Base-by-base conservation (phyloP, 2,329 filamentous ascomycete species). In the Nannizziopsis barbatae region DNA sequence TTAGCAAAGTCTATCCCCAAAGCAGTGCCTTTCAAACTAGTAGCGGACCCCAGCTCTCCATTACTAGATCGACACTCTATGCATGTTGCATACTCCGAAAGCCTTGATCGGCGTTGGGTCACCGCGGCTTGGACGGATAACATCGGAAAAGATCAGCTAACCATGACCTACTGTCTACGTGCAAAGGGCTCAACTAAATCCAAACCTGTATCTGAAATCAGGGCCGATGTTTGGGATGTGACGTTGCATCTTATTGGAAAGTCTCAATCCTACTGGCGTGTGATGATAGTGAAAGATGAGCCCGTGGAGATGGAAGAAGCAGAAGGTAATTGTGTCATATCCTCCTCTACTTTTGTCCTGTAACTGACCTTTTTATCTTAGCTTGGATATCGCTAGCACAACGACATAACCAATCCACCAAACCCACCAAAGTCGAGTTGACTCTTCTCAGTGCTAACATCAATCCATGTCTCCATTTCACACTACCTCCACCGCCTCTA, bases 111-210 rank as follows among this genome's bases (percentile, higher is more conserved):
- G 22, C 65, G 70, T 15, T 82, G 79, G 79, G 56, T 80, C 18
- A 75, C 71, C 5, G 76, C 72, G 3, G 73, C 74, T 1, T 81
- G 78, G 78, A 75, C 73, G 1, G 76, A 81, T 60, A 74, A 68
- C 50, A 70, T 66, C 20, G 78, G 78, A 7, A 69, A 67, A 35
- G 69, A 76, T 36, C 74, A 78, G 52, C 66, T 71, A 15, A 72
- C 64, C 1, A 70, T 73, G 50, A 73, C 76, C 0, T 80, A 79
- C 55, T 75, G 74, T 51, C 59, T 79, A 56, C 60, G 69, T 56
- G 57, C 67, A 63, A 53, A 64, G 58, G 51, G 60, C 15, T 60
- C 60, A 18, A 57, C 53, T 41, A 52, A 58, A 11, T 50, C 55
- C 20, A 59, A 67, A 43, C 50, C 57, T 10, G 68, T 77, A 47